These are phyloP conservation scores for Lophiostoma macrostomum DNA, from an alignment of 495 filamentous ascomycete species.

Conservation along the genomic window DNA sequence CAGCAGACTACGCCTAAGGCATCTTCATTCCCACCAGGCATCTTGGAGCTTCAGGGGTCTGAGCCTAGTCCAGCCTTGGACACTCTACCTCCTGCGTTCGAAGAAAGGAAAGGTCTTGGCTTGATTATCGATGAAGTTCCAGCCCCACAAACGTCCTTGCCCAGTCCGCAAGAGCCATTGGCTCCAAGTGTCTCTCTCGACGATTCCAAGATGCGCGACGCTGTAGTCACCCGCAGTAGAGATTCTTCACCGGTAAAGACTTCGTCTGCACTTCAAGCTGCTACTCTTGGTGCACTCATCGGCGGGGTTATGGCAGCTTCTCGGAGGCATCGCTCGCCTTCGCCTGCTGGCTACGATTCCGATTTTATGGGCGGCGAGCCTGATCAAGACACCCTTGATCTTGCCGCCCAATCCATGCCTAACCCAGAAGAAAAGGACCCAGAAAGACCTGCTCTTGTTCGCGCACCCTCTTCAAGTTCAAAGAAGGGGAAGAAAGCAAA, in stretches of 20 bases:
- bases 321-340: slow-evolving; percentile 12
- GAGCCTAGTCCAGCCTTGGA: not conserved
- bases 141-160: not conserved
- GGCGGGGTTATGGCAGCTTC: slow-evolving; percentile 2
- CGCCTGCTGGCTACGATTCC: slow-evolving; percentile 17
- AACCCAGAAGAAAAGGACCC: slow-evolving; percentile 1
- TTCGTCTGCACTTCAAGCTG: slow-evolving; percentile 18
- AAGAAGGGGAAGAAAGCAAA: slow-evolving; percentile 34
- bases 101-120: slow-evolving; percentile 4
- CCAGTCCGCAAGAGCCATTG: slow-evolving; percentile 2
- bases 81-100: not conserved
- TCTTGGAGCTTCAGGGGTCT: slow-evolving; percentile 1
- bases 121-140: not conserved
- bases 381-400: slow-evolving; percentile 24
- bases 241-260: slow-evolving; percentile 19
- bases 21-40: slow-evolving; percentile 20
- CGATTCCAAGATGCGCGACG: slow-evolving; percentile 10
- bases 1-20: slow-evolving; percentile 41
- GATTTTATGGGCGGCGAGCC: slow-evolving; percentile 33
- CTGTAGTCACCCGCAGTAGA: not conserved
- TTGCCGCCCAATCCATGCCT: slow-evolving; percentile 9
- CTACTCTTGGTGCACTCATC: slow-evolving; percentile 13
- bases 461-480: slow-evolving; percentile 10
- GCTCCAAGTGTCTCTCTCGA: slow-evolving; percentile 16
- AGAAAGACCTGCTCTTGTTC: slow-evolving; percentile 15